Conservation (phyloP, 208 protist species). For the Tritrichomonas musculus region DNA sequence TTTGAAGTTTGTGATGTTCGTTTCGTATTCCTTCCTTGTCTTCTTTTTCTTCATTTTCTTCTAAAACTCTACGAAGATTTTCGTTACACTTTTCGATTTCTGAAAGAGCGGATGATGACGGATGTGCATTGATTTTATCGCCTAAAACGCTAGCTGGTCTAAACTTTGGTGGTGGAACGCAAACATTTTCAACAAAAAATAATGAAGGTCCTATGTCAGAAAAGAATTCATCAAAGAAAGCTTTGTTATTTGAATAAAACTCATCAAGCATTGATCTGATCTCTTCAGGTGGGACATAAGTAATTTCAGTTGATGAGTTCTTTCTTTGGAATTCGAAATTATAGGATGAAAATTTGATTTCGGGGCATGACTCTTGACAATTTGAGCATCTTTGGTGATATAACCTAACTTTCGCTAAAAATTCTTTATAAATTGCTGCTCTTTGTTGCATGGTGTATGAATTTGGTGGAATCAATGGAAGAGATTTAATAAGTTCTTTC, state of each 20-base stretch:
- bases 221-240: conserved; percentile 24
- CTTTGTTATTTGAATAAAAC: not conserved
- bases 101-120: not conserved
- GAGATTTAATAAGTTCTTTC: not conserved
- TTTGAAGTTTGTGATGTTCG: not conserved
- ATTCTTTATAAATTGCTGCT: not conserved
- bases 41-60: not conserved
- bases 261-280: not conserved
- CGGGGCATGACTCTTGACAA: not conserved
- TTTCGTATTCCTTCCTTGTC: not conserved
- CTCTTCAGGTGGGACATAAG: not conserved
- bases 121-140: conserved; percentile 31
- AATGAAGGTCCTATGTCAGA: not conserved
- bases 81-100: not conserved
- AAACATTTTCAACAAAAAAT: not conserved
- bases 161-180: conserved; percentile 31
- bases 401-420: not conserved
- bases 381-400: not conserved
- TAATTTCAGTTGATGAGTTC: not conserved
- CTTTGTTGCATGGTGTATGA: not conserved
- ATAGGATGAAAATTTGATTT: not conserved
- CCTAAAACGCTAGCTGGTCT: not conserved
- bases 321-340: not conserved
- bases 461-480: not conserved
- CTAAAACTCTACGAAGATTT: not conserved